Base-by-base conservation (phyloP, 1,139 yeast species). In the Yamadazyma jaroonii region DNA sequence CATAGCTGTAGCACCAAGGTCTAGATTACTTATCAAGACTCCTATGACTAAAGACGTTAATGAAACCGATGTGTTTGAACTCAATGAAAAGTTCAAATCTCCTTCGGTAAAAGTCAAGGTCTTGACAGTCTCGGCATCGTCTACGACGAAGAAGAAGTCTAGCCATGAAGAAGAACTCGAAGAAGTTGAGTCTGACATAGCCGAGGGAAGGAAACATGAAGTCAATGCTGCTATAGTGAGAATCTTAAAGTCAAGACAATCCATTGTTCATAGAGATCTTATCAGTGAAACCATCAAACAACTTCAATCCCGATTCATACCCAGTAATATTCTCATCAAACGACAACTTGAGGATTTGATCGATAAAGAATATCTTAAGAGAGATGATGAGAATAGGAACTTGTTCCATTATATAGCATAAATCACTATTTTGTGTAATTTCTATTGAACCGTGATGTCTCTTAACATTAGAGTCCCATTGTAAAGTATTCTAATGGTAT, bases 151-250 rank as follows among this genome's bases (percentile, higher is more conserved):
- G 31, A 60, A 31, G 70, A 57, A 54, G 35, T 71, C 59, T 49
- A 79, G 46, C 47, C 62, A 57, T 43, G 59, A 67, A 24, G 66
- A 61, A 34, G 75, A 67, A 38, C 43, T 48, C 1, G 64, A 62
- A 30, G 75, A 71, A 37, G 62, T 67, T 2, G 59, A 59, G 38
- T 44, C 49, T 2, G 56, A 57, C 31, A 66, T 68, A 20, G 41
- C 54, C 31, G 69, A 68, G 38, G 79, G 78, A 15, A 59, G 80
- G 35, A 65, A 78, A 46, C 71, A 74, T 40, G 88, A 83, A 51
- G 72, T 86, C 3, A 94, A 87, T 52, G 97, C 97, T 0, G 95
- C 96, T 0, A 77, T 90, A 40, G 96, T 90, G 2, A 72, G 97
- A 38, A 78, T 84, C 9, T 83, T 92, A 92, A 92, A 92, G 57